Evolutionary conservation across 2,329 filamentous ascomycete genomes (phyloP).

Genomic region (Ascochyta viciae-villosae): DNA sequence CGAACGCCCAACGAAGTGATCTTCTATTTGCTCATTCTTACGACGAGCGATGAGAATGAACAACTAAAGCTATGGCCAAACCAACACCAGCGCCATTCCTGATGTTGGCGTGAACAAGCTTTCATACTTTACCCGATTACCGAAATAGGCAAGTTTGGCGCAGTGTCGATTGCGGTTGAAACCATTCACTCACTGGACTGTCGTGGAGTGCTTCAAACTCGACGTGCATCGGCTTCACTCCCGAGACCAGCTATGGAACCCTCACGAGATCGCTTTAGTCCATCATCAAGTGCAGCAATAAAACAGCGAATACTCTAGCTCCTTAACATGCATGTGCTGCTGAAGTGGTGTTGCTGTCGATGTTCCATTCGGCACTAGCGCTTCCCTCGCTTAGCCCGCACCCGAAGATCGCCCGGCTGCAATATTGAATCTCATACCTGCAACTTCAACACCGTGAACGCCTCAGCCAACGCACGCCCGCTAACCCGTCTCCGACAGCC

Average conservation of each 20-base stretch:
- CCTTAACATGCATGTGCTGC: not conserved
- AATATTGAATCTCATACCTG: conserved; percentile 33
- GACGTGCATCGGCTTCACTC: not conserved
- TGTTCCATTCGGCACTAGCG: conserved; percentile 9
- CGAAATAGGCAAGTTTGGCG: not conserved
- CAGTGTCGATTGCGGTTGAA: not conserved
- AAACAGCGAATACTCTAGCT: too few relatives aligned
- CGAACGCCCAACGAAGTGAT: too few relatives aligned
- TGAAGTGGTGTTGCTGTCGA: not conserved
- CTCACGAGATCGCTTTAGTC: too few relatives aligned
- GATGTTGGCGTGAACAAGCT: not conserved
- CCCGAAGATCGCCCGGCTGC: conserved; percentile 33
- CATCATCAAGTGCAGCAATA: too few relatives aligned
- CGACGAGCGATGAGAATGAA: too few relatives aligned
- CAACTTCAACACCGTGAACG: conserved; percentile 32
- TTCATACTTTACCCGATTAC: not conserved
- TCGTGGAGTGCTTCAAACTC: not conserved
- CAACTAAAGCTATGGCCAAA: not conserved
- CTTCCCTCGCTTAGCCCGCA: conserved; percentile 32
- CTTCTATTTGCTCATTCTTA: too few relatives aligned
- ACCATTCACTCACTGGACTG: not conserved
- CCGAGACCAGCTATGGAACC: not conserved
- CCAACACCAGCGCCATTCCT: not conserved
- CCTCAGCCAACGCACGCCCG: conserved; percentile 37
- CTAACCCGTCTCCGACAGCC: conserved; percentile 35